Conservation (phyloP, 2,329 filamentous ascomycete species). For the Mollisiaceae sp. region DNA sequence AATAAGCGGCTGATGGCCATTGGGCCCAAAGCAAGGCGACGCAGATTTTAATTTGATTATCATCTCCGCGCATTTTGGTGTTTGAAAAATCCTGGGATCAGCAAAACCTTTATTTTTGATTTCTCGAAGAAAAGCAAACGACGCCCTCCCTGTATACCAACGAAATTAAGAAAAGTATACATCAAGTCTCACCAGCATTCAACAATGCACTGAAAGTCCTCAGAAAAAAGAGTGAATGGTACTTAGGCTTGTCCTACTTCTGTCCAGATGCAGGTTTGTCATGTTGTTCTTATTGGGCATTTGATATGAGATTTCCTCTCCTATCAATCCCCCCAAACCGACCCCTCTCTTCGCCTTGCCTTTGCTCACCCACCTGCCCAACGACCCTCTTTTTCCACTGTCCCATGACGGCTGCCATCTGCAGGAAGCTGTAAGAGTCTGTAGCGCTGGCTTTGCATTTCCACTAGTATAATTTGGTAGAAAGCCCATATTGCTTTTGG, state of each 20-base stretch:
- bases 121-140: constrained; percentile 32
- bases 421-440: constrained; percentile 36
- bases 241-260: constrained; percentile 28
- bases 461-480: constrained; percentile 38
- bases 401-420: constrained; percentile 37
- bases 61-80: constrained; percentile 24
- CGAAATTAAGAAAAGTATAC: constrained; percentile 18
- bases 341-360: constrained; percentile 29
- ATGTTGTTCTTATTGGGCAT: constrained; percentile 33
- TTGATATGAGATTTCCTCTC: constrained; percentile 25
- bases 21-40: constrained; percentile 17
- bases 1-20: constrained; percentile 22
- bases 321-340: constrained; percentile 31
- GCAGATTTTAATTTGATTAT: constrained; percentile 10
- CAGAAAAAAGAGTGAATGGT: constrained; percentile 27
- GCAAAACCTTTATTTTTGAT: constrained; percentile 25
- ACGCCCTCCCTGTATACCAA: not conserved
- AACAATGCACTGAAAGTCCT: constrained; percentile 1
- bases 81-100: constrained; percentile 19
- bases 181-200: constrained; percentile 9
- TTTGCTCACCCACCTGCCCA: constrained; percentile 33
- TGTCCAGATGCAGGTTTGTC: constrained; percentile 33
- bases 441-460: constrained; percentile 42
- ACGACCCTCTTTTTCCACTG: constrained; percentile 31
- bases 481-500: constrained; percentile 38